Evolutionary conservation across 164 flowering plant genomes (phyloP).

Genomic region (Nelumbo lutea): DNA sequence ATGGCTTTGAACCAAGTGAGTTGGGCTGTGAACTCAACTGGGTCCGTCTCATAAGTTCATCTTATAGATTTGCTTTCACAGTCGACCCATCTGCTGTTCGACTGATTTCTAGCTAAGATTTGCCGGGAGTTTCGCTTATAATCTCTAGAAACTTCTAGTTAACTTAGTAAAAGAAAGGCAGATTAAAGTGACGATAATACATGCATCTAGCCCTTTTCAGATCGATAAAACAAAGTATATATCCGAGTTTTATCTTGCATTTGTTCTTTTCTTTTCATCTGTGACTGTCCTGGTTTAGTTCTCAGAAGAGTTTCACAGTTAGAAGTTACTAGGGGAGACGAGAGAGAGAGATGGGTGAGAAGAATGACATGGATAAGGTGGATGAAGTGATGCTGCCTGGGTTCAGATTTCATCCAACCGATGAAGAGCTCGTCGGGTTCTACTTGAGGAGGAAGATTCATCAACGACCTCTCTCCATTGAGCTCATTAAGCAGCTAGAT

Average conservation of each 20-base stretch:
- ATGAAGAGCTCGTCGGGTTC: slow-evolving; percentile 74
- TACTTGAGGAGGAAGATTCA: slow-evolving; percentile 69
- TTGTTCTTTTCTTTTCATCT: neutral
- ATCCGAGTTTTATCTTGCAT: neutral
- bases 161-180: neutral
- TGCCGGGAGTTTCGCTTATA: neutral
- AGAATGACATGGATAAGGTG: slow-evolving; percentile 33
- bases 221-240: neutral
- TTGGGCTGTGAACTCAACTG: slow-evolving; percentile 10
- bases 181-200: neutral
- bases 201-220: neutral
- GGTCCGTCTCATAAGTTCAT: slow-evolving; percentile 6
- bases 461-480: slow-evolving; percentile 55
- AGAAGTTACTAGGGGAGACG: neutral
- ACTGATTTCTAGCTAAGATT: neutral
- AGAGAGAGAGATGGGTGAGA: slow-evolving; percentile 35
- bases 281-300: neutral
- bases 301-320: too few relatives aligned
- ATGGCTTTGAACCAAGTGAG: slow-evolving; percentile 40
- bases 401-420: slow-evolving; percentile 85
- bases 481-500: slow-evolving; percentile 70
- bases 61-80: slow-evolving; percentile 3
- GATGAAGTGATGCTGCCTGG: slow-evolving; percentile 73
- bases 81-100: slow-evolving; percentile 2
- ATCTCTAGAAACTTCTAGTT: neutral